Conservation (phyloP, 2,329 filamentous ascomycete genomes). For the Bipolaris sorokiniana region DNA sequence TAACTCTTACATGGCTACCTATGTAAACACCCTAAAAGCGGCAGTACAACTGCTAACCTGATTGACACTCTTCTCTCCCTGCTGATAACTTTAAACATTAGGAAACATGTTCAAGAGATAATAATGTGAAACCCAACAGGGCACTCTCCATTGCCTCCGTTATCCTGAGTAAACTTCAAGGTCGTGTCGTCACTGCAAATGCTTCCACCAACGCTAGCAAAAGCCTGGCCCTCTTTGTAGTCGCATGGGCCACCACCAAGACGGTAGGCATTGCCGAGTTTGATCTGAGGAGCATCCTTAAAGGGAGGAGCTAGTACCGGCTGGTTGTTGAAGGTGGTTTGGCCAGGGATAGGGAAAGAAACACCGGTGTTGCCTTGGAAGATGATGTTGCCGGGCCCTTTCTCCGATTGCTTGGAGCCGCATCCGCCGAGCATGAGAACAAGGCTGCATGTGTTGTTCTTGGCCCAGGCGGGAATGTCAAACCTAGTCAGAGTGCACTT, state of each 20-base stretch:
- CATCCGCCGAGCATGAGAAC: constrained; percentile 21
- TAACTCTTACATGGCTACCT: no score
- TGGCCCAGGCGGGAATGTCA: constrained; percentile 24
- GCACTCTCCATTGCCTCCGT: constrained; percentile 19
- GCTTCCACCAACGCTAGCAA: constrained; percentile 22
- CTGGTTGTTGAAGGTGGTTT: constrained; percentile 25
- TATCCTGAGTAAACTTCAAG: constrained; percentile 15
- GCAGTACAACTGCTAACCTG: no score
- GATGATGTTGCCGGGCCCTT: constrained; percentile 26
- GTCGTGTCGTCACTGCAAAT: constrained; percentile 26
- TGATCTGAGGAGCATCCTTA: constrained; percentile 20
- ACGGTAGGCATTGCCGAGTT: constrained; percentile 24
- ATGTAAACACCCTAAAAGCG: no score
- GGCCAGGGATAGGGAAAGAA: constrained; percentile 18
- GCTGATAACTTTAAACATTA: no score
- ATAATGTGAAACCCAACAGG: constrained; percentile 5
- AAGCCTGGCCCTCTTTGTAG: constrained; percentile 16
- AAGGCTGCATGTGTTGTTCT: constrained; percentile 26
- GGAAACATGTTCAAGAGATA: not conserved
- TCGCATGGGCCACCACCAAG: constrained; percentile 27
- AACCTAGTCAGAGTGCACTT: constrained; percentile 26
- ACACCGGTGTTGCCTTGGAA: constrained; percentile 23
- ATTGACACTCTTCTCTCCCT: no score
- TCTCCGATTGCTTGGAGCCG: constrained; percentile 6
- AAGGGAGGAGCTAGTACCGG: constrained; percentile 21